Percentiles rank a stretch among this genome's conserved stretches.
Conservation (phyloP, 495 filamentous ascomycete species). For the Hypoxylon lienhwacheense region DNA sequence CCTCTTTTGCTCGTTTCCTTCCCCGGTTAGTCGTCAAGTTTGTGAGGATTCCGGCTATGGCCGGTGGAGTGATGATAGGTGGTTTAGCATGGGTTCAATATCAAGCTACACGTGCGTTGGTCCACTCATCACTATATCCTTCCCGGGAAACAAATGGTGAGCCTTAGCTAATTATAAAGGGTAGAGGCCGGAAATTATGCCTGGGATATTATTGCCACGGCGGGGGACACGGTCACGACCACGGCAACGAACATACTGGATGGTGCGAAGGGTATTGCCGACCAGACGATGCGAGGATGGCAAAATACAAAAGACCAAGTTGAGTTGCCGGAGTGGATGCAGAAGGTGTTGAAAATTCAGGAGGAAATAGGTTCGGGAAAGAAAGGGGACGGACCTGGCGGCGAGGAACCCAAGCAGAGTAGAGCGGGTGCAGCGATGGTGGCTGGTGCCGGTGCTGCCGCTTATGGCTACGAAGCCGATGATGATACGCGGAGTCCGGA, state of each 20-base stretch:
- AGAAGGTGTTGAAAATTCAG: slow-evolving; percentile 66
- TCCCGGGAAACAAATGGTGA: slow-evolving; percentile 11
- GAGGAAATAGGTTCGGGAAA: slow-evolving; percentile 50
- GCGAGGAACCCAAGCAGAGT: slow-evolving; percentile 61
- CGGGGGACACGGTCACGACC: slow-evolving; percentile 66
- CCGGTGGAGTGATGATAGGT: slow-evolving; percentile 84
- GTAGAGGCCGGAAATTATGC: slow-evolving; percentile 88
- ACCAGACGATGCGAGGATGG: slow-evolving; percentile 80
- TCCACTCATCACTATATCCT: neutral
- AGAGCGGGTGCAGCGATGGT: slow-evolving; percentile 59
- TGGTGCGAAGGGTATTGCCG: slow-evolving; percentile 70
- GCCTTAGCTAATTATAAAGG: slow-evolving; percentile 30
- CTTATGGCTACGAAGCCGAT: slow-evolving; percentile 78
- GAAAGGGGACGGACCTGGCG: slow-evolving; percentile 48
- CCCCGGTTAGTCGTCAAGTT: slow-evolving; percentile 89
- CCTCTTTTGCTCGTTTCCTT: slow-evolving; percentile 83
- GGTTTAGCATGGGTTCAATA: slow-evolving; percentile 92
- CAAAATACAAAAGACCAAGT: slow-evolving; percentile 76
- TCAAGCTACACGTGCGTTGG: slow-evolving; percentile 79
- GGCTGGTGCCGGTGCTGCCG: slow-evolving; percentile 65
- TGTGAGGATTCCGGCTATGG: slow-evolving; percentile 80
- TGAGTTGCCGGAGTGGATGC: slow-evolving; percentile 83
- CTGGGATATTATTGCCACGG: slow-evolving; percentile 71
- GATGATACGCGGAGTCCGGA: slow-evolving; percentile 63
- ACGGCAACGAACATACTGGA: slow-evolving; percentile 68